phyloP scores from a whole-genome alignment of 306 rosid genomes.

The Pyrus bretschneideri region DNA sequence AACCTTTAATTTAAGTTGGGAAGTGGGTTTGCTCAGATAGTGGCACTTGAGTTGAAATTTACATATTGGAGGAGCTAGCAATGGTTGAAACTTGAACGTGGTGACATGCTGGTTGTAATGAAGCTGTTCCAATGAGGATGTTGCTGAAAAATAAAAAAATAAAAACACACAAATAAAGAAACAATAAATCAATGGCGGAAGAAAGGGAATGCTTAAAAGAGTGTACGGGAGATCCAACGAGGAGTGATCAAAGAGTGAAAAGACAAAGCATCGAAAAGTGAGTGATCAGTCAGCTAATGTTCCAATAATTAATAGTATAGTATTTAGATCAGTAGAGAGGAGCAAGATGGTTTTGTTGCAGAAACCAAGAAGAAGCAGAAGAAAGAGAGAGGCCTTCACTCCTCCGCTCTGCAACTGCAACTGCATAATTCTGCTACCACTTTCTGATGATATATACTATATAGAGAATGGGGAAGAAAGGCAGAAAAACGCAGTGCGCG shows the following conservation, averaged over 20 bases:
- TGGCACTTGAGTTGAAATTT: neutral
- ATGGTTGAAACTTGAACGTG: constrained; percentile 18
- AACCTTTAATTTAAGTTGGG: neutral
- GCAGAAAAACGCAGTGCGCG: constrained; percentile 33
- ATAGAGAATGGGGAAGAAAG: constrained; percentile 11
- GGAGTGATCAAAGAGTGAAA: constrained; percentile 19
- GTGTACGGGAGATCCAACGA: constrained; percentile 59
- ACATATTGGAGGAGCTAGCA: neutral
- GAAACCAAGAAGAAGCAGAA: neutral
- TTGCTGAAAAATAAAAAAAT: constrained; percentile 12
- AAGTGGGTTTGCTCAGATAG: neutral
- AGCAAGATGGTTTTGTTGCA: neutral
- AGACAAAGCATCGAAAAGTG: constrained; percentile 31
- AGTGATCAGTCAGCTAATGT: neutral
- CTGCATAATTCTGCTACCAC: neutral
- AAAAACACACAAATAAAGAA: neutral
- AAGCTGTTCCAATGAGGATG: constrained; percentile 40
- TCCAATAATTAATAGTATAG: too few relatives aligned
- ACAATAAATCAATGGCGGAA: constrained; percentile 34
- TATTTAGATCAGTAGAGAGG: neutral
- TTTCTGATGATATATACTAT: neutral
- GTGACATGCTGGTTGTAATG: constrained; percentile 52
- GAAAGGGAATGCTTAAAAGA: constrained; percentile 26
- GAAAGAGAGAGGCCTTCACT: neutral
- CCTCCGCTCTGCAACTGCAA: neutral